phyloP scores from a whole-genome alignment of 768 basidiomycete species.

The Tulasnella sp. region DNA sequence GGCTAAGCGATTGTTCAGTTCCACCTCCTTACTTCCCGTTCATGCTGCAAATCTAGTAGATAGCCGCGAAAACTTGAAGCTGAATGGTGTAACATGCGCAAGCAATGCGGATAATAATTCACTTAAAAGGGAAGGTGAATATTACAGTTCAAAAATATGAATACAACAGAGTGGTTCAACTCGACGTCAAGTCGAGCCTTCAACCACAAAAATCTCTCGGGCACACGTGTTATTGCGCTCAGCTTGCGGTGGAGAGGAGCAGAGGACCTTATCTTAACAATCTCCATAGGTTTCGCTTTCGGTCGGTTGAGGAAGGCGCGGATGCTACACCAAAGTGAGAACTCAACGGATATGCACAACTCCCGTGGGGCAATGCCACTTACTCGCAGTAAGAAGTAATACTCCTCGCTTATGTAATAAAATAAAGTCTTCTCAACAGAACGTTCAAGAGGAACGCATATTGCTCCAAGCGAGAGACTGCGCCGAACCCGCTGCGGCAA shows the following conservation, averaged over 20 bases:
- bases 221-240: constrained; percentile 85
- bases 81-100: too few species aligned
- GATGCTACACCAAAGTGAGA: constrained; percentile 25
- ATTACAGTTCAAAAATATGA: too few species aligned
- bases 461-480: constrained; percentile 92
- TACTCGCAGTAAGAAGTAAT: constrained; percentile 76
- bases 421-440: constrained; percentile 84
- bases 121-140: too few species aligned
- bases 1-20: too few species aligned
- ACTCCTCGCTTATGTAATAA: constrained; percentile 83
- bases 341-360: background rate
- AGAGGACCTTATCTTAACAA: constrained; percentile 84
- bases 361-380: constrained; percentile 29
- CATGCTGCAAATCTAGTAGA: too few species aligned
- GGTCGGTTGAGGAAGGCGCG: constrained; percentile 44
- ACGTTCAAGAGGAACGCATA: constrained; percentile 97
- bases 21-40: too few species aligned
- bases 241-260: constrained; percentile 93
- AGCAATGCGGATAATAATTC: too few species aligned
- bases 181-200: too few species aligned
- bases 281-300: constrained; percentile 82
- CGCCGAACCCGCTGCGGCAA: constrained; percentile 75
- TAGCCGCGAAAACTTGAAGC: too few species aligned
- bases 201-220: constrained; percentile 49
- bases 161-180: too few species aligned